phyloP scores from a whole-genome alignment of 2,329 filamentous ascomycete species.

The Monascus ruber region DNA sequence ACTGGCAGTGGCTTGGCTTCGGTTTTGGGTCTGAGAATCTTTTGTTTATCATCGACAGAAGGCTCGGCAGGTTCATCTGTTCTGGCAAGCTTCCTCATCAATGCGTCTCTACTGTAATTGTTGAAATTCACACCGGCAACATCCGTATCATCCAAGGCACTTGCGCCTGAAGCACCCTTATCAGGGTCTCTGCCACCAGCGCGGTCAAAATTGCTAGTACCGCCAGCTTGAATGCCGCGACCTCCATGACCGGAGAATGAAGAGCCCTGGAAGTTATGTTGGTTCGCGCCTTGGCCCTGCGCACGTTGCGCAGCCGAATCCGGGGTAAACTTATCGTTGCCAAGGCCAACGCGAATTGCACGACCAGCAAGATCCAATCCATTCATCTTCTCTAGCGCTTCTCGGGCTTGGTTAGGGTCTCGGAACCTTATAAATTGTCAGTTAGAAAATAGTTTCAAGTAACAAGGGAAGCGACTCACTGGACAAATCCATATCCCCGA shows the following conservation, averaged over 20 bases:
- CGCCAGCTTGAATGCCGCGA: slow-evolving; percentile 70
- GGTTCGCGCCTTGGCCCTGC: slow-evolving; percentile 58
- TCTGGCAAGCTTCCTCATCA: slow-evolving; percentile 97
- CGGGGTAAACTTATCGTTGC: slow-evolving; percentile 99
- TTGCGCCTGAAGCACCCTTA: slow-evolving; percentile 76
- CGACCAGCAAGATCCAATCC: slow-evolving; percentile 96
- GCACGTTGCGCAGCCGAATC: slow-evolving; percentile 94
- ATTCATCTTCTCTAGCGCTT: slow-evolving; percentile 98
- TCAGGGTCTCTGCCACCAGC: slow-evolving; percentile 80
- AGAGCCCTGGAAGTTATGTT: slow-evolving; percentile 70
- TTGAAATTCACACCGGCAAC: slow-evolving; percentile 98
- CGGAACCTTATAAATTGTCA: slow-evolving; percentile 56
- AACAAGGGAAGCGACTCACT: slow-evolving; percentile 51
- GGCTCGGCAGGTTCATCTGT: slow-evolving; percentile 66
- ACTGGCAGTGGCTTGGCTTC: slow-evolving; percentile 68
- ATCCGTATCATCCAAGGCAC: slow-evolving; percentile 92
- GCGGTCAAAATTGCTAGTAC: slow-evolving; percentile 69
- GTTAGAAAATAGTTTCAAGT: slow-evolving; percentile 6
- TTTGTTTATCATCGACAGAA: slow-evolving; percentile 53
- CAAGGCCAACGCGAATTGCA: slow-evolving; percentile 94
- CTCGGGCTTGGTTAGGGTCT: slow-evolving; percentile 80
- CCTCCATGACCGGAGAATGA: slow-evolving; percentile 84
- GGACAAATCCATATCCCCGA: slow-evolving; percentile 94
- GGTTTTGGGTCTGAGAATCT: slow-evolving; percentile 65
- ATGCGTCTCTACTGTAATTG: slow-evolving; percentile 94